A percentile compares a stretch with the other conserved stretches of the same genome.
Conservation (phyloP, 345 rosid species). For the Erysimum cheiranthoides region DNA sequence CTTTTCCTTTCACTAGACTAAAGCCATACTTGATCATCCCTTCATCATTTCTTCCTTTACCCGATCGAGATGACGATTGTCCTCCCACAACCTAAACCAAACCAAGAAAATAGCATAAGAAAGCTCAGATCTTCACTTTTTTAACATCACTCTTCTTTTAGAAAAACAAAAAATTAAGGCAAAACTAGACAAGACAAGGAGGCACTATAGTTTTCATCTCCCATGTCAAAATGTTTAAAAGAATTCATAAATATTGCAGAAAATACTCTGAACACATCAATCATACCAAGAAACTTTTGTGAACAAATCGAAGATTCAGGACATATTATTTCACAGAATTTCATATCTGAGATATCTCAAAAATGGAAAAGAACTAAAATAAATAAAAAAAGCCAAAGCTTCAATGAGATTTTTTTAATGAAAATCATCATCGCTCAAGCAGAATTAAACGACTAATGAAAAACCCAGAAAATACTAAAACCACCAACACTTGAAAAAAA, state of each 20-base stretch:
- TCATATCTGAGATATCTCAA: too few relatives aligned
- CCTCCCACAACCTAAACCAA: conserved; percentile 56
- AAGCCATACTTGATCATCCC: conserved; percentile 67
- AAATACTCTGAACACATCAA: not conserved
- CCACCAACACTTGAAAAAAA: not conserved
- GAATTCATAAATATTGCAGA: not conserved
- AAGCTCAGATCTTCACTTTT: conserved; percentile 16
- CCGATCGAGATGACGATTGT: conserved; percentile 62
- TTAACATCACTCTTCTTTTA: not conserved
- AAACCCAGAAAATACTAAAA: not conserved
- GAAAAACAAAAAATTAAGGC: not conserved
- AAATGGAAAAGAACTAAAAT: not conserved
- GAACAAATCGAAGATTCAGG: too few relatives aligned
- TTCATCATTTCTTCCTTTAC: conserved; percentile 67
- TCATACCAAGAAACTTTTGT: not conserved
- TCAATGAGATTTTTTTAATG: not conserved
- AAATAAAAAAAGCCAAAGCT: not conserved
- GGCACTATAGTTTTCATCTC: not conserved
- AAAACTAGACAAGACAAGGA: not conserved
- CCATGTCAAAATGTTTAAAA: not conserved
- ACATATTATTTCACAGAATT: too few relatives aligned
- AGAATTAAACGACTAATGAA: not conserved
- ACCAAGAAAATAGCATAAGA: not conserved
- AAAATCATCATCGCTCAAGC: not conserved
- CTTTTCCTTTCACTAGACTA: conserved; percentile 77